Percentiles rank a stretch among this genome's conserved stretches.
These are phyloP conservation scores for Rhodotorula glutinis DNA, from an alignment of 1,284 basidiomycete genomes.

Conservation along the genomic window DNA sequence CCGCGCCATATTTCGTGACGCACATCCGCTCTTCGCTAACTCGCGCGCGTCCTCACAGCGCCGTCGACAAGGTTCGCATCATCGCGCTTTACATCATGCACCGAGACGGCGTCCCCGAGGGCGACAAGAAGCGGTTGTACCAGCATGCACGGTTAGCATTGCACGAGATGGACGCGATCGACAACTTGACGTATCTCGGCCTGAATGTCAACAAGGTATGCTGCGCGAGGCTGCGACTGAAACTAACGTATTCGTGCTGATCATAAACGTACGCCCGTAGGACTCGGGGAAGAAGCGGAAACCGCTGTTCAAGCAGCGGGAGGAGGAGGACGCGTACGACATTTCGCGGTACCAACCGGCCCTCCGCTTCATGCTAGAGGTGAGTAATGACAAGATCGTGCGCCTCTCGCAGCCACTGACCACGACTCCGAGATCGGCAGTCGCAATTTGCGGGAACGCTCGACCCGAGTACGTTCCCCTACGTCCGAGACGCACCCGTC, in stretches of 20 bases:
- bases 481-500: constrained; percentile 76
- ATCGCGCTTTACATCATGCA: constrained; percentile 94
- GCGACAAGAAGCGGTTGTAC: constrained; percentile 88
- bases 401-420: background rate
- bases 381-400: constrained; percentile 48
- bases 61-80: constrained; percentile 89
- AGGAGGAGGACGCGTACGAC: constrained; percentile 83
- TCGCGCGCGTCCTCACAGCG: constrained; percentile 53
- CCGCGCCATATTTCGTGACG: constrained; percentile 40
- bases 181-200: constrained; percentile 80
- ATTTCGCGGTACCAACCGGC: constrained; percentile 90
- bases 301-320: constrained; percentile 62
- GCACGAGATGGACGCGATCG: constrained; percentile 90
- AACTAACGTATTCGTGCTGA: constrained; percentile 35
- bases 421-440: constrained; percentile 59
- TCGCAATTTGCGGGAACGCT: constrained; percentile 68
- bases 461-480: constrained; percentile 79
- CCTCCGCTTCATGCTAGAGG: constrained; percentile 79
- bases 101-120: constrained; percentile 95
- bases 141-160: constrained; percentile 90
- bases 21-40: background rate
- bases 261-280: constrained; percentile 45
- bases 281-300: constrained; percentile 66
- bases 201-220: constrained; percentile 72
- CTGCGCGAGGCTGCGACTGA: background rate